Conservation (phyloP, 1,284 basidiomycete genomes). For the Anthracocystis walkeri region DNA sequence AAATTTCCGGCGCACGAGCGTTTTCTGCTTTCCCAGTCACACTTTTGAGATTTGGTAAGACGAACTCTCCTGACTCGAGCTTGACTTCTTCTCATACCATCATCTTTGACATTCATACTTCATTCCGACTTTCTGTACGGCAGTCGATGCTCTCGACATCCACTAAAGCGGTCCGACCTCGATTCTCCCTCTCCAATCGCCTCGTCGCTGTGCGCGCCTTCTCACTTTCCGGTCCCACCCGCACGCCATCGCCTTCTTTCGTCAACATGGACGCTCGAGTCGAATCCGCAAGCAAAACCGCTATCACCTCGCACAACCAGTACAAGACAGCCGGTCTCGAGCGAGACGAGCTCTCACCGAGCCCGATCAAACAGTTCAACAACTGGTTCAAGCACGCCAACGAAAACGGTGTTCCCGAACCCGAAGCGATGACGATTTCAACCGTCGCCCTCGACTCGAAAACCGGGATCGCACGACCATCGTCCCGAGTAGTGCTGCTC, state of each 20-base stretch:
- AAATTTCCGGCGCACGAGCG: slow-evolving; percentile 14
- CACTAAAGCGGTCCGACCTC: slow-evolving; percentile 8
- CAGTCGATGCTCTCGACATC: slow-evolving; percentile 16
- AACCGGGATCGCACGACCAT: slow-evolving; percentile 73
- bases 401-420: slow-evolving; percentile 58
- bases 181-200: background rate
- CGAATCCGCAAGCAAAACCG: slow-evolving; percentile 16
- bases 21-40: slow-evolving; percentile 3
- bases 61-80: background rate
- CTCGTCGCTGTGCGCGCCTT: slow-evolving; percentile 3
- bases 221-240: background rate
- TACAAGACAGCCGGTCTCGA: slow-evolving; percentile 63
- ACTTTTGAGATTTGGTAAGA: slow-evolving; percentile 22
- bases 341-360: slow-evolving; percentile 36
- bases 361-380: slow-evolving; percentile 64
- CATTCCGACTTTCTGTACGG: background rate
- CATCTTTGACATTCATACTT: background rate
- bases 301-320: slow-evolving; percentile 64
- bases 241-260: background rate
- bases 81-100: background rate
- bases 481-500: slow-evolving; percentile 88
- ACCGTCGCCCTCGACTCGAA: slow-evolving; percentile 46
- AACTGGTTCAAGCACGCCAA: slow-evolving; percentile 62
- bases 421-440: slow-evolving; percentile 67
- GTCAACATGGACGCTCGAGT: slow-evolving; percentile 33